Percentiles rank a stretch among this genome's conserved stretches.
Conservation (phyloP, 2,329 filamentous ascomycete genomes). For the Sphaerostilbella broomeana region DNA sequence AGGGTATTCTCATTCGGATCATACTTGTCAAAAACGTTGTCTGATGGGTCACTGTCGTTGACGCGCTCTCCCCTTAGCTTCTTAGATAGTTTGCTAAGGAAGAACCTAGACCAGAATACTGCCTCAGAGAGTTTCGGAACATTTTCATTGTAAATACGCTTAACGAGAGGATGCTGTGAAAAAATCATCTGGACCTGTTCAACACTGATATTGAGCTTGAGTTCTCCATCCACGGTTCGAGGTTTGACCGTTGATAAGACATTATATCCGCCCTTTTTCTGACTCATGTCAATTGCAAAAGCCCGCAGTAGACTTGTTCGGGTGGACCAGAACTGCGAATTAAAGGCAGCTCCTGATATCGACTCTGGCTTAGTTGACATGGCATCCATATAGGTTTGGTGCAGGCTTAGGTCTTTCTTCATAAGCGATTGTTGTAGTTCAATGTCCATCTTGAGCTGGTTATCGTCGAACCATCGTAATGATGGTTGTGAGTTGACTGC, state of each 20-base stretch:
- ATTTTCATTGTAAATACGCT: slow-evolving; percentile 86
- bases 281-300: slow-evolving; percentile 80
- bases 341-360: slow-evolving; percentile 74
- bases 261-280: slow-evolving; percentile 87
- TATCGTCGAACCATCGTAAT: slow-evolving; percentile 72
- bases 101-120: slow-evolving; percentile 92
- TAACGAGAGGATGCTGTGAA: slow-evolving; percentile 83
- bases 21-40: slow-evolving; percentile 80
- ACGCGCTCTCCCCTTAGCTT: slow-evolving; percentile 86
- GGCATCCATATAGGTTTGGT: slow-evolving; percentile 82
- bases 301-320: slow-evolving; percentile 79
- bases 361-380: slow-evolving; percentile 76
- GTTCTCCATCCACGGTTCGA: slow-evolving; percentile 41
- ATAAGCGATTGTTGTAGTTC: slow-evolving; percentile 83
- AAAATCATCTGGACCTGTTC: slow-evolving; percentile 94
- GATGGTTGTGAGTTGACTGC: slow-evolving; percentile 52
- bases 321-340: slow-evolving; percentile 90
- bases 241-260: slow-evolving; percentile 86
- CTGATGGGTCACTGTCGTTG: slow-evolving; percentile 66
- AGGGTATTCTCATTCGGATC: slow-evolving; percentile 63
- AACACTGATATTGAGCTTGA: slow-evolving; percentile 76
- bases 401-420: slow-evolving; percentile 67
- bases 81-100: slow-evolving; percentile 83
- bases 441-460: slow-evolving; percentile 67
- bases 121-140: slow-evolving; percentile 73